Base-by-base conservation (phyloP, 305 asterid species). In the Fraxinus angustifolia region DNA sequence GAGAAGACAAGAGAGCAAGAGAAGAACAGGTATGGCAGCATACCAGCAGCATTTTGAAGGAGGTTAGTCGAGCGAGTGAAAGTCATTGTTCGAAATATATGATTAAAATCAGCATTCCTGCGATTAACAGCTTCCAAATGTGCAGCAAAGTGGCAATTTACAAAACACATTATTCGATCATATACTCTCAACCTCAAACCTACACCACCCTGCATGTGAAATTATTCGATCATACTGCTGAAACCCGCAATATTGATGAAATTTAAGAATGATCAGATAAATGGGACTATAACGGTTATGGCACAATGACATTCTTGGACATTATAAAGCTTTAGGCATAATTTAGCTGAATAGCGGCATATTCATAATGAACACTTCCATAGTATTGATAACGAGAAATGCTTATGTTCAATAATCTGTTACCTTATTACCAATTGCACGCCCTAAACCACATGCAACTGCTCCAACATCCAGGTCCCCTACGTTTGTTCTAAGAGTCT, bases 371-470 rank as follows among this genome's bases (percentile, higher is more conserved):
- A 19, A 60, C 31, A 21, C 8, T 21, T 60, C 7, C 21, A 19
- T 7, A 19, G 70, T 8, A 23, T 21, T 30, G 3, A 60, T 60
- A 60, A 60, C 7, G 70, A 58, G 3, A 58, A 58, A 19, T 62
- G 16, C 34, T 21, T 62, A 10, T 28, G n/a, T 26, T n/a, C 33
- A 74, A 73, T 34, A 38, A 21, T 7, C 65, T 17, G 75, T 83
- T 87, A 94, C 99, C 98, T 96, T 96, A 71, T 96, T 96, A 85
- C 98, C 98, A 78, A 96, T 93, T 11, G 99, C 98, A 65, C 97
- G 99, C 26, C 99, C 98, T 83, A 94, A 90, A 65, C 99, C 99
- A 84, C 99, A 96, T 7, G 98, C 98, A 1, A 96, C 99, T 56
- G 99, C 99, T 82, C 86, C 92, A 80, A 92, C 96, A 50, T 94